phyloP scores from a whole-genome alignment of 495 filamentous ascomycete genomes.

The Diplogelasinospora grovesii region DNA sequence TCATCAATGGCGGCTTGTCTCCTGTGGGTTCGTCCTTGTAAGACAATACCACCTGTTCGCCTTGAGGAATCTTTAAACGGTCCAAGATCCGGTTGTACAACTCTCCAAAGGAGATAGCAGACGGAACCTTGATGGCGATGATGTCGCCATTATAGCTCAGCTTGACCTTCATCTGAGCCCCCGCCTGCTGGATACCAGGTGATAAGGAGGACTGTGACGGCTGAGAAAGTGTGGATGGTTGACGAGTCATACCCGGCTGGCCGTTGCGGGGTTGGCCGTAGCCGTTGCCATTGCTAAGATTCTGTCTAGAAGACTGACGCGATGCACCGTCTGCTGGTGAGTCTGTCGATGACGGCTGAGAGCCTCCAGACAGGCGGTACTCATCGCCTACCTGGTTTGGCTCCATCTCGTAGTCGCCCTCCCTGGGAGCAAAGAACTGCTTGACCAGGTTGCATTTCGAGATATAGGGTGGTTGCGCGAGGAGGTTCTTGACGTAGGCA shows the following conservation, averaged over 20 bases:
- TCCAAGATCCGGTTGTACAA: conserved; percentile 77
- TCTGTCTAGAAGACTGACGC: conserved; percentile 66
- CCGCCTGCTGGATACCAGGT: conserved; percentile 35
- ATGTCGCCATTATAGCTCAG: conserved; percentile 86
- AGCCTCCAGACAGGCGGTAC: conserved; percentile 61
- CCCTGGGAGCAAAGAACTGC: conserved; percentile 81
- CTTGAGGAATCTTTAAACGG: conserved; percentile 58
- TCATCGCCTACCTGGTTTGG: conserved; percentile 58
- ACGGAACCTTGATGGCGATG: conserved; percentile 82
- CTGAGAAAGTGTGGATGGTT: conserved; percentile 67
- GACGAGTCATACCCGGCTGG: conserved; percentile 56
- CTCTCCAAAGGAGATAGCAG: conserved; percentile 67
- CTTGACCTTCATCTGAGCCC: conserved; percentile 75
- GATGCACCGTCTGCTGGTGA: conserved; percentile 53
- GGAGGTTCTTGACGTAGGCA: conserved; percentile 86
- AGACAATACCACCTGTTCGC: conserved; percentile 64
- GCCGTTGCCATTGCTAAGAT: conserved; percentile 51
- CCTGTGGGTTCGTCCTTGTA: conserved; percentile 84
- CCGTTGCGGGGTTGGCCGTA: conserved; percentile 51
- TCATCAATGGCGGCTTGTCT: conserved; percentile 63
- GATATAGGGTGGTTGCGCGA: conserved; percentile 78
- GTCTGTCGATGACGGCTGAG: conserved; percentile 61
- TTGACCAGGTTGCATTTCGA: conserved; percentile 74
- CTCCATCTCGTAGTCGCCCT: conserved; percentile 90
- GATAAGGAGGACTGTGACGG: conserved; percentile 53